These are phyloP conservation scores for Hymenochaete sp. DNA, from an alignment of 1,284 basidiomycete genomes.

Conservation along the genomic window DNA sequence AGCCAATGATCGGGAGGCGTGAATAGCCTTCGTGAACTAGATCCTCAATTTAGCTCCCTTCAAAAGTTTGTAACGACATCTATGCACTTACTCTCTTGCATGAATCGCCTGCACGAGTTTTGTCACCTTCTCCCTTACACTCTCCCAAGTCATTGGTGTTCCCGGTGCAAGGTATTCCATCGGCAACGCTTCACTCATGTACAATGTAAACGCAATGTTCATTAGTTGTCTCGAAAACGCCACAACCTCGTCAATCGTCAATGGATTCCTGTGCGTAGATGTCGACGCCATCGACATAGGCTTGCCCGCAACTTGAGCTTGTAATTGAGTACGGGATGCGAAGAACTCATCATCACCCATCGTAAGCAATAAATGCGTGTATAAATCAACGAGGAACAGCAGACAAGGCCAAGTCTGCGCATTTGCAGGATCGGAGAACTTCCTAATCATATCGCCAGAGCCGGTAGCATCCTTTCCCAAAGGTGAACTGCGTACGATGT, in stretches of 20 bases:
- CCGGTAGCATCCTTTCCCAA: conserved; percentile 38
- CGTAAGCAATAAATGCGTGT: conserved; percentile 79
- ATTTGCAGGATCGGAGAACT: conserved; percentile 35
- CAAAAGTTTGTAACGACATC: conserved; percentile 1
- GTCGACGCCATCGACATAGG: conserved; percentile 19
- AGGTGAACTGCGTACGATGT: conserved; percentile 52
- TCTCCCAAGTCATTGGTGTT: conserved; percentile 45
- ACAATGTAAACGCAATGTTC: conserved; percentile 74
- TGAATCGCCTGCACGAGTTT: conserved; percentile 72
- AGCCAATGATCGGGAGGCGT: conserved; percentile 83
- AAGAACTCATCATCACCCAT: conserved; percentile 98
- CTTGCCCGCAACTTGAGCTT: too few species aligned
- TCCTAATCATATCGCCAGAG: conserved; percentile 4
- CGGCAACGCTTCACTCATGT: conserved; percentile 56
- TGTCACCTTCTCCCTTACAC: conserved; percentile 64
- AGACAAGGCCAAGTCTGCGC: conserved; percentile 54
- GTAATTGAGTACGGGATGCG: conserved; percentile 30
- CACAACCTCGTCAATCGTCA: conserved; percentile 77
- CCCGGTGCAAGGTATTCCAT: conserved; percentile 37
- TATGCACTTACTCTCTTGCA: conserved; percentile 67
- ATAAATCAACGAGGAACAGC: conserved; percentile 76
- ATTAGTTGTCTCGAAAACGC: conserved; percentile 62
- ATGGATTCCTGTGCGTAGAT: conserved; percentile 51
- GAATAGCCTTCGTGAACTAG: conserved; percentile 75
- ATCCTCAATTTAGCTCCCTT: conserved; percentile 15